These are phyloP conservation scores for Cymbidium sinense DNA, from an alignment of 106 monocot species.

Conservation along the genomic window DNA sequence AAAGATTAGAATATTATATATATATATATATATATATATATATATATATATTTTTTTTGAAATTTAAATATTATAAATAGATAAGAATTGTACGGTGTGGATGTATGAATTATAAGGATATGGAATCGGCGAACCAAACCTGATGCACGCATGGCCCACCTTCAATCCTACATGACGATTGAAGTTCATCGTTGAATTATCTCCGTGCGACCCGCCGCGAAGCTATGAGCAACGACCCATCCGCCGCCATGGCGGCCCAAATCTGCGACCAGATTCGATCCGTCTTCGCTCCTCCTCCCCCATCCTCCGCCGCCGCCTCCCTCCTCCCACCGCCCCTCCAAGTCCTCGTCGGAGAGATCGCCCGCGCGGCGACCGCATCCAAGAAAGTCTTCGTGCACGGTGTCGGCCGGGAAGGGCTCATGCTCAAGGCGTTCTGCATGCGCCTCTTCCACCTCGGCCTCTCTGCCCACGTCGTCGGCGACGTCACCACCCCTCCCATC, in stretches of 20 bases:
- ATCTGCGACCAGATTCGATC: slow-evolving; percentile 76
- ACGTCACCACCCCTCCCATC: slow-evolving; percentile 83
- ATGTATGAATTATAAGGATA: no score
- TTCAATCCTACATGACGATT: neutral
- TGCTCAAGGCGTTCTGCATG: slow-evolving; percentile 88
- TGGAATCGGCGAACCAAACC: no score
- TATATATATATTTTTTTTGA: no score
- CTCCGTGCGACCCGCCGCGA: no score
- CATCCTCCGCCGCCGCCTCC: neutral
- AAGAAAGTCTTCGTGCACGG: slow-evolving; percentile 63
- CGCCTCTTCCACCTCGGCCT: slow-evolving; percentile 94
- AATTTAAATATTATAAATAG: no score
- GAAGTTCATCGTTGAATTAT: neutral
- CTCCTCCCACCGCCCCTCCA: slow-evolving; percentile 30
- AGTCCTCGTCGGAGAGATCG: slow-evolving; percentile 50
- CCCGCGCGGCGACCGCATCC: slow-evolving; percentile 12
- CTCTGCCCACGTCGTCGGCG: slow-evolving; percentile 60
- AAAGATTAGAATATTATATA: no score
- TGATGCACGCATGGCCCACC: no score
- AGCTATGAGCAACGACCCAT: slow-evolving; percentile 14
- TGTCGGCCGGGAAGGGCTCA: slow-evolving; percentile 88
- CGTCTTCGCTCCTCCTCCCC: slow-evolving; percentile 48
- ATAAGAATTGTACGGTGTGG: no score
- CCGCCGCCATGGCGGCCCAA: slow-evolving; percentile 42
- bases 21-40: no score